Conservation (phyloP, 2,329 filamentous ascomycete species). For the Cladosporium sp. region DNA sequence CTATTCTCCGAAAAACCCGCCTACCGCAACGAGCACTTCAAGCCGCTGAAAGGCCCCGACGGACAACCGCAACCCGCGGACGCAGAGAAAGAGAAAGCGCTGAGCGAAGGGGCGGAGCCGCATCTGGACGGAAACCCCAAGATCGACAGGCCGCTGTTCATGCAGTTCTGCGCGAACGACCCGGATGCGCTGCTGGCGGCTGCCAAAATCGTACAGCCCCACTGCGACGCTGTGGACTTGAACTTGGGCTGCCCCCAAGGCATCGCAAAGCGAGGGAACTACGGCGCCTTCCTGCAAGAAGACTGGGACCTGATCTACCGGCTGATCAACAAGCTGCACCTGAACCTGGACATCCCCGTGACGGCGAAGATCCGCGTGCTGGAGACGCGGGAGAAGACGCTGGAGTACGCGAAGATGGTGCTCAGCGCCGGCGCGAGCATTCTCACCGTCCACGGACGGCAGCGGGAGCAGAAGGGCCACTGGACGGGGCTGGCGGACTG, state of each 20-base stretch:
- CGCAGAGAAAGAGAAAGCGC: constrained; percentile 16
- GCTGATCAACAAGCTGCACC: constrained; percentile 79
- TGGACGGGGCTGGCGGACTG: constrained; percentile 91
- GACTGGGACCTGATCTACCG: constrained; percentile 75
- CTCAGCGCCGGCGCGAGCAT: constrained; percentile 85
- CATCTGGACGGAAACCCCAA: constrained; percentile 82
- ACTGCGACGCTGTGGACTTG: constrained; percentile 91
- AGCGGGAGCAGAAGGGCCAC: constrained; percentile 90
- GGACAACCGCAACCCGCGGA: constrained; percentile 19
- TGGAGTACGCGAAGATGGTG: constrained; percentile 84
- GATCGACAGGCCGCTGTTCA: constrained; percentile 82
- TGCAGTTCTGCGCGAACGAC: constrained; percentile 93
- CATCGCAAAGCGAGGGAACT: constrained; percentile 83
- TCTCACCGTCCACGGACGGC: constrained; percentile 83
- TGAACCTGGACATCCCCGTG: constrained; percentile 71
- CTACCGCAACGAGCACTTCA: constrained; percentile 76
- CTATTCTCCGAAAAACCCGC: constrained; percentile 71
- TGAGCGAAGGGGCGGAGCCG: constrained; percentile 27
- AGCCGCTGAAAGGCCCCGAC: constrained; percentile 48
- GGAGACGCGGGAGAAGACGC: constrained; percentile 76
- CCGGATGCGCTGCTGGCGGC: constrained; percentile 72
- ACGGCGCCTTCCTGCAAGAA: constrained; percentile 92
- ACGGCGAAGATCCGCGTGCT: constrained; percentile 92
- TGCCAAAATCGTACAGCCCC: constrained; percentile 69
- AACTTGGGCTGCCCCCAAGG: constrained; percentile 96